phyloP scores from a whole-genome alignment of 106 monocot species.

The Alisma plantagoaquatica region DNA sequence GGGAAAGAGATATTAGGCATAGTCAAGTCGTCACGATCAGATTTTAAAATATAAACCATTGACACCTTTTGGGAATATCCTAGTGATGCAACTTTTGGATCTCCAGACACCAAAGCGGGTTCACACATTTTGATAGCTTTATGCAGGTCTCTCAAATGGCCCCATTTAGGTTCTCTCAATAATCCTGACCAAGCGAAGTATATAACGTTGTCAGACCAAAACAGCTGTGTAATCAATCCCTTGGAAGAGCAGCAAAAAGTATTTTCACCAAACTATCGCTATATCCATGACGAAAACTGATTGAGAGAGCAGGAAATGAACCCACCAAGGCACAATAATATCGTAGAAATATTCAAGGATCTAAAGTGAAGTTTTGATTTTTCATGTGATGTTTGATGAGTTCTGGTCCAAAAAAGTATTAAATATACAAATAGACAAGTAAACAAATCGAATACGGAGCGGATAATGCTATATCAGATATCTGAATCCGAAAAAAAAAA shows the following conservation, averaged over 20 bases:
- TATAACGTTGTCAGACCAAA: too few species aligned
- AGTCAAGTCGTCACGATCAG: not conserved
- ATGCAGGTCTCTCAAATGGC: constrained; percentile 90
- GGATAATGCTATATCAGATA: too few species aligned
- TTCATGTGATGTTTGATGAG: too few species aligned
- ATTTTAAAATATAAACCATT: constrained; percentile 1
- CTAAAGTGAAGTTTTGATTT: too few species aligned
- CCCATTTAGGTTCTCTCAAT: constrained; percentile 92
- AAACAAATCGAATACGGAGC: too few species aligned
- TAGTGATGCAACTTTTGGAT: constrained; percentile 58
- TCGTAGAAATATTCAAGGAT: too few species aligned
- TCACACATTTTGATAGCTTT: constrained; percentile 83
- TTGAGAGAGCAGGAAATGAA: not conserved
- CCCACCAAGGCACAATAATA: not conserved
- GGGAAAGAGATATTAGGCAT: not conserved
- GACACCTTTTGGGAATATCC: constrained; percentile 74
- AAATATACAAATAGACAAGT: too few species aligned
- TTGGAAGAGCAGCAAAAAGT: not conserved
- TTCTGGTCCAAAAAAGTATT: too few species aligned
- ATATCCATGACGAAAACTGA: not conserved
- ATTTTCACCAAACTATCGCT: not conserved
- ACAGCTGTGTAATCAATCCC: too few species aligned
- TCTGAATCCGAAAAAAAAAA: too few species aligned
- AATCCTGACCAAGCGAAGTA: too few species aligned
- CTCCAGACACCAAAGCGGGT: constrained; percentile 59